These are phyloP conservation scores for Hypoxylon sp. DNA, from an alignment of 2,329 filamentous ascomycete species.

Conservation along the genomic window DNA sequence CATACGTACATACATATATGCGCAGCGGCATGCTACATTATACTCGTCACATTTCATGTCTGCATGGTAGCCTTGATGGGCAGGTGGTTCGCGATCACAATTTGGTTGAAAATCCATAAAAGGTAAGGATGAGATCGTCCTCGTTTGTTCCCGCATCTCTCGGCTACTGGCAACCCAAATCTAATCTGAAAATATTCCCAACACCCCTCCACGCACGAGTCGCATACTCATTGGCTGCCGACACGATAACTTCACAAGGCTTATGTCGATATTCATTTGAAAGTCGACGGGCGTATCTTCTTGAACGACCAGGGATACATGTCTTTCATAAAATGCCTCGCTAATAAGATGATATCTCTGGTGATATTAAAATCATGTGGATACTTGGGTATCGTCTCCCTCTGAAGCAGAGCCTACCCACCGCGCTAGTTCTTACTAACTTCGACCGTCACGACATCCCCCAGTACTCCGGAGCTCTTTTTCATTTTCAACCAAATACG, in stretches of 20 bases:
- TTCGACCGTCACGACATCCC: neutral
- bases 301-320: neutral
- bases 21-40: constrained; percentile 27
- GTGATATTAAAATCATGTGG: constrained; percentile 19
- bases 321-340: constrained; percentile 18
- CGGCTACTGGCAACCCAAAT: constrained; percentile 37
- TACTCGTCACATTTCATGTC: constrained; percentile 24
- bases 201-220: constrained; percentile 15
- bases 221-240: constrained; percentile 19
- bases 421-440: constrained; percentile 21
- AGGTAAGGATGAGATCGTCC: constrained; percentile 31
- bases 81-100: constrained; percentile 27
- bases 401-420: constrained; percentile 8
- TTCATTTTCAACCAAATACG: constrained; percentile 14
- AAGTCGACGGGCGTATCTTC: neutral
- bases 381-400: constrained; percentile 3
- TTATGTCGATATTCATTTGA: constrained; percentile 9
- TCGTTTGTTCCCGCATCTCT: constrained; percentile 40
- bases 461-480: constrained; percentile 2
- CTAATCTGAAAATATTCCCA: constrained; percentile 23
- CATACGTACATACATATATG: constrained; percentile 24
- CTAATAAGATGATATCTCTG: constrained; percentile 6
- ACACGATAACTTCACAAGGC: constrained; percentile 23
- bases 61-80: constrained; percentile 31
- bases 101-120: constrained; percentile 30